Conservation (phyloP, 495 filamentous ascomycete species). For the Podospora tetraspora region DNA sequence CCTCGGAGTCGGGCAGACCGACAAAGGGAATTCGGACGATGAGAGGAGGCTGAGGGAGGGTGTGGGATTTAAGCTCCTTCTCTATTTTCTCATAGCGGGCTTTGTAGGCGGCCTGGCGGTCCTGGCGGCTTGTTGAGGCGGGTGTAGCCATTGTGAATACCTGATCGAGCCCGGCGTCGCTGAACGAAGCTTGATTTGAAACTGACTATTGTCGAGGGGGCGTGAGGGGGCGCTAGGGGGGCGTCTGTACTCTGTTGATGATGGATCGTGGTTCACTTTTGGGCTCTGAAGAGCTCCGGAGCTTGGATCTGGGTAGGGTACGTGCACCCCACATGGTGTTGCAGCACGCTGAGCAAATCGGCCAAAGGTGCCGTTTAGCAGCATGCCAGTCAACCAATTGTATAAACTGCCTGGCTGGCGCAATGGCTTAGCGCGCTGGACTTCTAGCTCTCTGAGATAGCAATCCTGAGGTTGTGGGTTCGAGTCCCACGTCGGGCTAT, state of each 20-base stretch:
- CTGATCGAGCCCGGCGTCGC: neutral
- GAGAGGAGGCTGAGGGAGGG: neutral
- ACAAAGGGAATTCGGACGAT: neutral
- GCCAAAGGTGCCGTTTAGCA: neutral
- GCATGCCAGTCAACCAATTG: neutral
- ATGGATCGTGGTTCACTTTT: neutral
- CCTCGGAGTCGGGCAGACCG: neutral
- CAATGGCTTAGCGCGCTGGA: neutral
- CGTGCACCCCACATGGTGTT: neutral
- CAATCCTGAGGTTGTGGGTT: neutral
- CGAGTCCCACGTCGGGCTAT: neutral
- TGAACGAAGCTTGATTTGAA: neutral
- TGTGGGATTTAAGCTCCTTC: neutral
- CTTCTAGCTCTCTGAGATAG: slow-evolving; percentile 2
- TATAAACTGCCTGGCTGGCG: neutral
- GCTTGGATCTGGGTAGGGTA: neutral
- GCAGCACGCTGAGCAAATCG: too few species aligned
- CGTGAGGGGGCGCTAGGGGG: neutral
- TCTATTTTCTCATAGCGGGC: too few species aligned
- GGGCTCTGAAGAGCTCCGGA: neutral
- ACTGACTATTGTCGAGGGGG: neutral
- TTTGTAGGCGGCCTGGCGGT: too few species aligned
- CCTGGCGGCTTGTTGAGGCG: too few species aligned
- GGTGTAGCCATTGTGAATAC: neutral
- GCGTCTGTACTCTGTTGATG: too few species aligned